Evolutionary conservation across 352 stramenopile genomes (phyloP).

Genomic region (Phytophthora sojae): DNA sequence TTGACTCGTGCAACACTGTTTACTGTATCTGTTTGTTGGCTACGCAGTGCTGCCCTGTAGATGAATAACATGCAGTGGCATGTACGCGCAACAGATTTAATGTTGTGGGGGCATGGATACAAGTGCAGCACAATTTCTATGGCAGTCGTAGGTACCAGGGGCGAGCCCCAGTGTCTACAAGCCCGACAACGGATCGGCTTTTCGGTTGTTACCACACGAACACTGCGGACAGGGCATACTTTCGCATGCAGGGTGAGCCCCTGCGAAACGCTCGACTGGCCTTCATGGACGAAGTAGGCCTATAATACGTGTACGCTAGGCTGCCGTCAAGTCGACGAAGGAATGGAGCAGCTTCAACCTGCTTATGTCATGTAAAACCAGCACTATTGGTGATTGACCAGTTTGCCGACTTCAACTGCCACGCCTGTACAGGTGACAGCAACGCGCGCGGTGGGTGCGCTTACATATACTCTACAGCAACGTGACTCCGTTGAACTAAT

Average conservation of each 20-base stretch:
- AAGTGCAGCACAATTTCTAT: too few relatives aligned
- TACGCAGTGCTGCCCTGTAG: too few relatives aligned
- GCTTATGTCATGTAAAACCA: background rate
- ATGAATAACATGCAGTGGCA: too few relatives aligned
- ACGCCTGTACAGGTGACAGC: background rate
- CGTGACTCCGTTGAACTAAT: background rate
- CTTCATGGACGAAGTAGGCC: background rate
- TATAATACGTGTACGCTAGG: too few relatives aligned
- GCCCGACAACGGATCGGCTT: background rate
- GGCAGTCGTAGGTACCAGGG: too few relatives aligned
- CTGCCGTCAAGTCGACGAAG: too few relatives aligned
- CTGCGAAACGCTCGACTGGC: conserved; percentile 14
- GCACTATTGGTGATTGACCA: background rate
- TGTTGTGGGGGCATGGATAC: too few relatives aligned
- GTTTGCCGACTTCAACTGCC: background rate
- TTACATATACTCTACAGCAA: background rate
- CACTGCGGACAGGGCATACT: conserved; percentile 6
- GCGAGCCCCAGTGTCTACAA: background rate
- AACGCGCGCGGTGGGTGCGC: background rate
- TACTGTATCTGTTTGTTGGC: too few relatives aligned
- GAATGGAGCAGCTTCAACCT: too few relatives aligned
- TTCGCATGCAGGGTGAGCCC: conserved; percentile 12
- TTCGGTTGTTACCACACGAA: conserved; percentile 1
- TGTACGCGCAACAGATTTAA: too few relatives aligned
- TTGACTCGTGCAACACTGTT: background rate